Conservation (phyloP, 805 yeast genomes). For the Lipomyces anomalus region DNA sequence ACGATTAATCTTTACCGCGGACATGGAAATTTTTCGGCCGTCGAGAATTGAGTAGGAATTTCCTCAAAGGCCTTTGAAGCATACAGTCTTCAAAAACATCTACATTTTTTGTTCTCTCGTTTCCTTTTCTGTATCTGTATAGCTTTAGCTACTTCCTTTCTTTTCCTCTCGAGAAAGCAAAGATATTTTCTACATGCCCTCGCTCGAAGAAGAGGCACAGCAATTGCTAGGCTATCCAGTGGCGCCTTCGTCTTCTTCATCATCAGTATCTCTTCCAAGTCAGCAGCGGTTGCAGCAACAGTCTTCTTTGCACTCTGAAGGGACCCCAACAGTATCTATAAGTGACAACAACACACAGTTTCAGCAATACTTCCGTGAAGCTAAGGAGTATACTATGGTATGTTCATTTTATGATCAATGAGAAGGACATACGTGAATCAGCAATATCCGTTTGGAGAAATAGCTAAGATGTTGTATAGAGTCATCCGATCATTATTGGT, state of each 20-base stretch:
- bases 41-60: too few species aligned
- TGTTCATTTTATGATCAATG: neutral
- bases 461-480: slow-evolving; percentile 5
- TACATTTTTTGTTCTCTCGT: too few species aligned
- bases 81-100: too few species aligned
- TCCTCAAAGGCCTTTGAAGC: too few species aligned
- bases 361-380: slow-evolving; percentile 11
- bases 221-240: neutral
- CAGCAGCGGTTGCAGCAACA: neutral
- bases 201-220: neutral
- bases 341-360: neutral
- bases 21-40: too few species aligned
- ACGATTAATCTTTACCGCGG: too few species aligned
- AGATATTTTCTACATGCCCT: neutral
- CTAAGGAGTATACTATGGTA: slow-evolving; percentile 22
- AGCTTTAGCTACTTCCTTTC: too few species aligned
- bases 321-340: slow-evolving; percentile 1
- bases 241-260: neutral
- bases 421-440: too few species aligned
- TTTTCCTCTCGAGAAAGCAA: too few species aligned
- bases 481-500: slow-evolving; percentile 26
- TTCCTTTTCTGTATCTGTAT: too few species aligned
- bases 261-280: neutral
- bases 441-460: neutral
- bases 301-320: neutral